These are phyloP conservation scores for Geotrichum reessii DNA, from an alignment of 1,139 yeast genomes.

Conservation along the genomic window DNA sequence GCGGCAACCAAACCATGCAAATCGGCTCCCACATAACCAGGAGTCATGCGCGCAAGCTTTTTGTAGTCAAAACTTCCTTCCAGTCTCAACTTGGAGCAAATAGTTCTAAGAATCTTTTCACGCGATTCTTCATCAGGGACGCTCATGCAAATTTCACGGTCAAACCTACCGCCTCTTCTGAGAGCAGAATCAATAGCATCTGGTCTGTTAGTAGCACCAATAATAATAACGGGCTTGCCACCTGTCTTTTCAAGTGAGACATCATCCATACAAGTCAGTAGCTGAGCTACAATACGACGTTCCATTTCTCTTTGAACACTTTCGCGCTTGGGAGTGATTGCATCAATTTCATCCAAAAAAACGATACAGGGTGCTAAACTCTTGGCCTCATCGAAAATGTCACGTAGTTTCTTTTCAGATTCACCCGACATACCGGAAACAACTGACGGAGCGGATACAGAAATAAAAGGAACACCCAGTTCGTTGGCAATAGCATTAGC, in stretches of 20 bases:
- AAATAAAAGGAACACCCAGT: constrained; percentile 84
- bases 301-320: constrained; percentile 99
- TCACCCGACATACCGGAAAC: constrained; percentile 99
- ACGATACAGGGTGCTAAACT: constrained; percentile 84
- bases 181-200: constrained; percentile 94
- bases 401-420: constrained; percentile 88
- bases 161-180: constrained; percentile 95
- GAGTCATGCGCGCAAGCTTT: constrained; percentile 82
- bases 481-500: constrained; percentile 97
- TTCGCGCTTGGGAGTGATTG: constrained; percentile 96
- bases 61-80: constrained; percentile 66
- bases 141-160: constrained; percentile 84
- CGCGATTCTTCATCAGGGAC: constrained; percentile 90
- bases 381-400: constrained; percentile 89
- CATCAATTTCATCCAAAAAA: constrained; percentile 94
- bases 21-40: constrained; percentile 98
- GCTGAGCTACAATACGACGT: constrained; percentile 90
- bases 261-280: constrained; percentile 91
- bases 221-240: constrained; percentile 89
- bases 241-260: constrained; percentile 78
- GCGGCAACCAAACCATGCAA: constrained; percentile 89
- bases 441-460: constrained; percentile 90
- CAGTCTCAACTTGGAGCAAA: constrained; percentile 59
- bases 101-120: constrained; percentile 64
- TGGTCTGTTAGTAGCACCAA: constrained; percentile 97